These are phyloP conservation scores for Eutrema salsugineum DNA, from an alignment of 441 rosid genomes.

Conservation along the genomic window DNA sequence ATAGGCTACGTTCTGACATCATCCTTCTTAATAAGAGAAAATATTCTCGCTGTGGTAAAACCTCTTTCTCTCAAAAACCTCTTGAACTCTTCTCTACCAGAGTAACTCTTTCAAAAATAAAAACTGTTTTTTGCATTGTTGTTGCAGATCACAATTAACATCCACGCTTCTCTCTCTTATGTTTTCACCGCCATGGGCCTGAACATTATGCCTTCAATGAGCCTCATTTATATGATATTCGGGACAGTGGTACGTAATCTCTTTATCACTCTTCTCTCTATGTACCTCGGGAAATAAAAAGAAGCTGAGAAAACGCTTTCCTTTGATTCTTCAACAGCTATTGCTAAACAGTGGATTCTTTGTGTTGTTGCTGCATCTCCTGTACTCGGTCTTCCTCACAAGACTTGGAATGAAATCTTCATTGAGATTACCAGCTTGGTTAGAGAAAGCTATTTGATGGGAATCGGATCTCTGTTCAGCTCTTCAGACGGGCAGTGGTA, in stretches of 20 bases:
- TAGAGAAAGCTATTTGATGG: slow-evolving; percentile 61
- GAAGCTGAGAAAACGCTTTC: slow-evolving; percentile 3
- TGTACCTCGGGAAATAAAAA: not conserved
- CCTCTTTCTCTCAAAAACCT: not conserved
- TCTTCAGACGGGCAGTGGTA: no score
- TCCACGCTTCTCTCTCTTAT: slow-evolving; percentile 75
- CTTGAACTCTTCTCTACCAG: not conserved
- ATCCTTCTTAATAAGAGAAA: slow-evolving; percentile 89
- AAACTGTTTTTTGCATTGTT: slow-evolving; percentile 7
- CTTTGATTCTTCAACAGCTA: slow-evolving; percentile 46
- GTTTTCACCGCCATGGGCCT: slow-evolving; percentile 69
- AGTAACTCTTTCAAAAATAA: not conserved
- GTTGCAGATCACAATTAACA: slow-evolving; percentile 80
- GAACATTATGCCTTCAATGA: slow-evolving; percentile 77
- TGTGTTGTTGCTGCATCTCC: slow-evolving; percentile 72
- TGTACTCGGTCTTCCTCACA: slow-evolving; percentile 67
- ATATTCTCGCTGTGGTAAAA: slow-evolving; percentile 85
- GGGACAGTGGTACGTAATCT: slow-evolving; percentile 57
- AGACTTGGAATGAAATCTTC: slow-evolving; percentile 80
- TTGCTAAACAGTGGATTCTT: slow-evolving; percentile 80
- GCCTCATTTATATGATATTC: slow-evolving; percentile 60
- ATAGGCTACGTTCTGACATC: slow-evolving; percentile 78
- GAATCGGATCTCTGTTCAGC: no score
- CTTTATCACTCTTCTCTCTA: not conserved
- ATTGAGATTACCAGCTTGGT: slow-evolving; percentile 79